These are phyloP conservation scores for Ceratobasidium sp. DNA, from an alignment of 1,284 basidiomycete species.

Conservation along the genomic window DNA sequence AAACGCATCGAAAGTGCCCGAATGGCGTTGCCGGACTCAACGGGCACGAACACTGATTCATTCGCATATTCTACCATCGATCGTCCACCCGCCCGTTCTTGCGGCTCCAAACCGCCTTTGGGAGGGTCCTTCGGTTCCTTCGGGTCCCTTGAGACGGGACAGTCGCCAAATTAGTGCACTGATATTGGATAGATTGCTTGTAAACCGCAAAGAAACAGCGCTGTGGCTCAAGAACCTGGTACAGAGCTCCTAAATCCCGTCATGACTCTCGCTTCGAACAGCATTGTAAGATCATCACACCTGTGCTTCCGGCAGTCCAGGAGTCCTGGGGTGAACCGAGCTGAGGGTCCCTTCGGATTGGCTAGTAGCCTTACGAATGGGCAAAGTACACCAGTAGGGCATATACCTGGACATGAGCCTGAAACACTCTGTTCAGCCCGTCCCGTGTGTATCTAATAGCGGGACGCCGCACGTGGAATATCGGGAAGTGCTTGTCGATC, in stretches of 20 bases:
- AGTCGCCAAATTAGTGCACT: neutral
- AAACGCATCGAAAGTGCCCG: neutral
- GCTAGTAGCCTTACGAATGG: neutral
- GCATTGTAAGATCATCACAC: neutral
- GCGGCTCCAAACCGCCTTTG: neutral
- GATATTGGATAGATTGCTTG: neutral
- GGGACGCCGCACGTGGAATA: neutral
- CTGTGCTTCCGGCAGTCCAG: neutral
- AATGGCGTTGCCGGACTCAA: neutral
- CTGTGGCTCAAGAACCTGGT: conserved; percentile 2
- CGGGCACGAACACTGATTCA: neutral
- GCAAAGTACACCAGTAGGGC: neutral
- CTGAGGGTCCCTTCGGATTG: neutral
- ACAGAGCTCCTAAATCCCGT: neutral
- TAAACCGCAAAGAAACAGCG: conserved; percentile 2
- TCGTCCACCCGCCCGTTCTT: conserved; percentile 4
- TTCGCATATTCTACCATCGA: neutral
- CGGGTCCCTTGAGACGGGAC: neutral
- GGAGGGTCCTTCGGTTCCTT: conserved; percentile 8
- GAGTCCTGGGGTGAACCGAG: neutral
- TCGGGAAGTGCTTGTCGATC: neutral
- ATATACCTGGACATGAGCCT: neutral
- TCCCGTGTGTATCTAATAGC: neutral
- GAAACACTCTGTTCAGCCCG: neutral
- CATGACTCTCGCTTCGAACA: neutral